A percentile compares a stretch with the other conserved stretches of the same genome.
These are phyloP conservation scores for Tetrahymena thermophila DNA, from an alignment of 73 alveolate genomes.

Conservation along the genomic window DNA sequence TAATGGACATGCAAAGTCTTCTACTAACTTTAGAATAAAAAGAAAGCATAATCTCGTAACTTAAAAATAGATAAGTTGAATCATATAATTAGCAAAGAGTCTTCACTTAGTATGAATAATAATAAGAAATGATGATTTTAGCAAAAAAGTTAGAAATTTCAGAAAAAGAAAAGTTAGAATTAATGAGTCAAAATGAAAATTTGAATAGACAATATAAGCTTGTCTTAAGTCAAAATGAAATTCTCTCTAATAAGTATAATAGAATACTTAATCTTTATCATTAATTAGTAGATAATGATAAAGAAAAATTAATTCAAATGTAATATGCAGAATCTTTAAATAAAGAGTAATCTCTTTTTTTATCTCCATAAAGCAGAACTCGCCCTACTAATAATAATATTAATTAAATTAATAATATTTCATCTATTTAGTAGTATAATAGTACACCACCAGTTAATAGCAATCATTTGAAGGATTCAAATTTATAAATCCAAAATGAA, in stretches of 20 bases:
- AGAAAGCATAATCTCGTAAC: not conserved
- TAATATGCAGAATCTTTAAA: not conserved
- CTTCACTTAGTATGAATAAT: not conserved
- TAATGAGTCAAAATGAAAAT: not conserved
- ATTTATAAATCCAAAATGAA: not conserved
- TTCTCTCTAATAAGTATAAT: not conserved
- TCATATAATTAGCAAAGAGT: not conserved
- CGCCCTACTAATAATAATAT: not conserved
- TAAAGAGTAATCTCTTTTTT: not conserved
- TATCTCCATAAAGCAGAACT: not conserved
- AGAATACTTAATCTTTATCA: not conserved
- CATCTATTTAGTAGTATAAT: not conserved
- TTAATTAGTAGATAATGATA: not conserved
- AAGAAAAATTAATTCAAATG: not conserved
- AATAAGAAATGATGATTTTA: not conserved
- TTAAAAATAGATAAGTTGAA: not conserved
- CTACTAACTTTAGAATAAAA: not conserved
- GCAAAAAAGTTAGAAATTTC: not conserved
- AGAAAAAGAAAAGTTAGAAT: not conserved
- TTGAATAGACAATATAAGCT: not conserved
- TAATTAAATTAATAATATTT: not conserved
- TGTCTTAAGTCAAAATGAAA: not conserved
- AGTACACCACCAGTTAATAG: not conserved
- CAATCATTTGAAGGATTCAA: not conserved
- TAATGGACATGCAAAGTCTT: not conserved